Evolutionary conservation across 495 filamentous ascomycete species (phyloP).

Genomic region (Cercophora samala): DNA sequence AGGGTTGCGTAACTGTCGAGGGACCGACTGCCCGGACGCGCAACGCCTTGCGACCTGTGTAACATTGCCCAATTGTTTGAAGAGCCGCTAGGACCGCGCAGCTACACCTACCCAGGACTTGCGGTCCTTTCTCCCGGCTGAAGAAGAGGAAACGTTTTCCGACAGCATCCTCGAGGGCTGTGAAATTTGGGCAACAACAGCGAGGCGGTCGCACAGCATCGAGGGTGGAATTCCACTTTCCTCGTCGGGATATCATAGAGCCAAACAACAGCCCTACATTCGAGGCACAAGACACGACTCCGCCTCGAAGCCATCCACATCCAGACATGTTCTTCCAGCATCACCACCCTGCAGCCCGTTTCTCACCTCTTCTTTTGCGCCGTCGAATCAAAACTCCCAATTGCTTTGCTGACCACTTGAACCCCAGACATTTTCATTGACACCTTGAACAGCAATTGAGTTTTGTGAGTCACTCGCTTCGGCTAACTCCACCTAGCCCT

Average conservation of each 20-base stretch:
- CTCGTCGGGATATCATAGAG: not conserved
- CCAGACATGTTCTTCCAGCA: not conserved
- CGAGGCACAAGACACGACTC: not conserved
- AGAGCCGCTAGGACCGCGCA: not conserved
- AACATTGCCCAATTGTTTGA: conserved; percentile 8
- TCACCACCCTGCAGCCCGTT: no score
- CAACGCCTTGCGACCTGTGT: conserved; percentile 21
- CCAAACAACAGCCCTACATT: not conserved
- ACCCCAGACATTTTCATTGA: not conserved
- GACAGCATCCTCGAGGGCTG: not conserved
- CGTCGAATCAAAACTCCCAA: conserved; percentile 33
- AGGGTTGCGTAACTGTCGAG: not conserved
- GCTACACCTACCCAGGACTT: not conserved
- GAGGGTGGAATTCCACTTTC: not conserved
- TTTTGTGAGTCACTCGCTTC: conserved; percentile 31
- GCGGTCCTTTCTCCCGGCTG: conserved; percentile 6
- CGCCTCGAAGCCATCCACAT: not conserved
- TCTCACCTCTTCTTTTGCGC: not conserved
- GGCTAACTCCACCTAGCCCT: not conserved
- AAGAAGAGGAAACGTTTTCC: conserved; percentile 1
- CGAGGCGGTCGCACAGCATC: not conserved
- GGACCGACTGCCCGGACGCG: conserved; percentile 15
- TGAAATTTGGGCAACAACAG: not conserved
- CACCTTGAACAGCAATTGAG: conserved; percentile 26
- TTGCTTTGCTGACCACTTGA: conserved; percentile 16